These are phyloP conservation scores for Apophysomyces sp. DNA, from an alignment of 371 early-diverging fungal genomes.

Conservation along the genomic window DNA sequence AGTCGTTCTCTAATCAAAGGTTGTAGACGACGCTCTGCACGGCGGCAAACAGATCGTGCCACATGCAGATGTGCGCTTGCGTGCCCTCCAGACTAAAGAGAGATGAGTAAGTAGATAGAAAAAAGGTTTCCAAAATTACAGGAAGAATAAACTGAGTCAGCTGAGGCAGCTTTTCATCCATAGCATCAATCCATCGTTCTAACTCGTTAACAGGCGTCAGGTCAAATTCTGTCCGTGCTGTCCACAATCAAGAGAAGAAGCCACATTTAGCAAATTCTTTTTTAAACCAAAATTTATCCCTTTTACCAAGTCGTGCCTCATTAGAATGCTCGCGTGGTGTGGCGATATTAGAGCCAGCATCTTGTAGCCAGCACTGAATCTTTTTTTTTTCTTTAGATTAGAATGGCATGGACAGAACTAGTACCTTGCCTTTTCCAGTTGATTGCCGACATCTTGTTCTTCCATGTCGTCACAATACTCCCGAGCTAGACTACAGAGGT, in stretches of 20 bases:
- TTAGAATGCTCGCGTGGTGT: slow-evolving; percentile 75
- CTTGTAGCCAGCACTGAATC: slow-evolving; percentile 90
- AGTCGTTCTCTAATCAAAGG: slow-evolving; percentile 65
- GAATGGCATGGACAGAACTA: background rate
- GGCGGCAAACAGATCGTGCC: slow-evolving; percentile 77
- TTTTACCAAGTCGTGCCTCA: slow-evolving; percentile 51
- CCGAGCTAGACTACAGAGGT: slow-evolving; percentile 61
- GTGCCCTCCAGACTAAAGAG: slow-evolving; percentile 69
- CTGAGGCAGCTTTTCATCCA: slow-evolving; percentile 73
- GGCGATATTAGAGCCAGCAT: slow-evolving; percentile 88
- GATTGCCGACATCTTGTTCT: slow-evolving; percentile 50
- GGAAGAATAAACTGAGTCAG: slow-evolving; percentile 88
- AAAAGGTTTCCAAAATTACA: slow-evolving; percentile 25
- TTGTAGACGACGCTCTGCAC: slow-evolving; percentile 84
- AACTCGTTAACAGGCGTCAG: slow-evolving; percentile 57
- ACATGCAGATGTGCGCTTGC: slow-evolving; percentile 71
- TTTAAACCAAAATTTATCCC: too few relatives aligned
- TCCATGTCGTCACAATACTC: slow-evolving; percentile 57
- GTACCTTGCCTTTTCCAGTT: slow-evolving; percentile 58
- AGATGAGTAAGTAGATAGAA: background rate
- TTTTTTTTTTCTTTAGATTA: too few relatives aligned
- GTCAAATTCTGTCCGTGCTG: slow-evolving; percentile 79
- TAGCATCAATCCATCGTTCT: slow-evolving; percentile 87
- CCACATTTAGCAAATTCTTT: too few relatives aligned
- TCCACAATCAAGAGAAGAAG: background rate